A percentile compares a stretch with the other conserved stretches of the same genome.
phyloP scores from a whole-genome alignment of 2,329 filamentous ascomycete genomes.

The Nigrospora oryzae region DNA sequence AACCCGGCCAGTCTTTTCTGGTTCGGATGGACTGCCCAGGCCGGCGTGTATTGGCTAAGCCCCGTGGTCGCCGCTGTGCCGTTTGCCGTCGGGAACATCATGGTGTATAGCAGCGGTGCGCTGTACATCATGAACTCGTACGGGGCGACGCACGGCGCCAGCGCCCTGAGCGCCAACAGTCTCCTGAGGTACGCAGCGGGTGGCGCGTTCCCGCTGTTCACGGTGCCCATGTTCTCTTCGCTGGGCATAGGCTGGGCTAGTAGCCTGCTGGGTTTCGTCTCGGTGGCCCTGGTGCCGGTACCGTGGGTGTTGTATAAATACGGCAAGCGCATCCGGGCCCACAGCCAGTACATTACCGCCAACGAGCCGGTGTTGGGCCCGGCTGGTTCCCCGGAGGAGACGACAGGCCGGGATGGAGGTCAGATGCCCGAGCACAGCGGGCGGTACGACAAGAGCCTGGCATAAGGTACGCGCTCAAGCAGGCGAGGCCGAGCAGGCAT shows the following conservation, averaged over 20 bases:
- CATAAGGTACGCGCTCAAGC: no score
- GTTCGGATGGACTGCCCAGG: constrained; percentile 48
- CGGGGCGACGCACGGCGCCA: constrained; percentile 44
- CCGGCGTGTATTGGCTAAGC: constrained; percentile 38
- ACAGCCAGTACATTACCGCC: constrained; percentile 22
- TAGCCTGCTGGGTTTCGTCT: constrained; percentile 37
- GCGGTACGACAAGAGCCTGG: no score
- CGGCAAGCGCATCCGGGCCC: constrained; percentile 30
- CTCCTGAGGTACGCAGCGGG: constrained; percentile 47
- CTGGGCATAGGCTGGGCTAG: constrained; percentile 38
- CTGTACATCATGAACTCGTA: constrained; percentile 42
- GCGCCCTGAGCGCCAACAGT: constrained; percentile 50
- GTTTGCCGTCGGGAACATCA: constrained; percentile 53
- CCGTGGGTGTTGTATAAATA: constrained; percentile 45
- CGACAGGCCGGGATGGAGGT: no score
- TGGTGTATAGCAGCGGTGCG: constrained; percentile 40
- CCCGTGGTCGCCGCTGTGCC: constrained; percentile 42
- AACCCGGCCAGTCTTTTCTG: constrained; percentile 48
- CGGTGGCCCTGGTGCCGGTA: constrained; percentile 37
- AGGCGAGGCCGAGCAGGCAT: no score
- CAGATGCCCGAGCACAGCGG: no score
- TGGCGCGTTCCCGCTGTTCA: constrained; percentile 52
- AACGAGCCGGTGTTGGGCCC: no score
- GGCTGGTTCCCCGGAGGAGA: no score
- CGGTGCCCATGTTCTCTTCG: constrained; percentile 39